A percentile compares a stretch with the other conserved stretches of the same genome.
Conservation (phyloP, 768 basidiomycete species). For the Kwoniella sp. region DNA sequence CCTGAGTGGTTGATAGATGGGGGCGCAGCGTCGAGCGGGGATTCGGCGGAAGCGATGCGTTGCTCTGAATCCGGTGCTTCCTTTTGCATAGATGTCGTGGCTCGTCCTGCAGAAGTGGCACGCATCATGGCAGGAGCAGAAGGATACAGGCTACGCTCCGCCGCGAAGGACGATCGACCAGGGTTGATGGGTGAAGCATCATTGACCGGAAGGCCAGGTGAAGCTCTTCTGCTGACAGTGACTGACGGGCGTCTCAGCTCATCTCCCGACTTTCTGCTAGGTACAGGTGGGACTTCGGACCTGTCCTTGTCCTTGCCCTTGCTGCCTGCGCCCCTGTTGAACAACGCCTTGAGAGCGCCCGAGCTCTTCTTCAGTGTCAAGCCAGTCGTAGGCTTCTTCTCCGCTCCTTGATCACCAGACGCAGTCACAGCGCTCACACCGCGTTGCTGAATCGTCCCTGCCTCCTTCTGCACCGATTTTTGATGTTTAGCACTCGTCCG, state of each 20-base stretch:
- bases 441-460: constrained; percentile 26
- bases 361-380: constrained; percentile 44
- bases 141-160: constrained; percentile 27
- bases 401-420: constrained; percentile 9
- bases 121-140: constrained; percentile 23
- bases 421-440: constrained; percentile 8
- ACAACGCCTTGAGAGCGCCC: constrained; percentile 44
- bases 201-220: constrained; percentile 3
- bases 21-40: too few species aligned
- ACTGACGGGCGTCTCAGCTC: constrained; percentile 3
- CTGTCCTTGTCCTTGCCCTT: constrained; percentile 39
- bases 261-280: constrained; percentile 3
- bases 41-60: not conserved
- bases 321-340: constrained; percentile 31
- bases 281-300: constrained; percentile 17
- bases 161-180: constrained; percentile 14
- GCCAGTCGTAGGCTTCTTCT: constrained; percentile 31
- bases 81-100: constrained; percentile 8
- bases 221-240: not conserved
- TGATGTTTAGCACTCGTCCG: too few species aligned
- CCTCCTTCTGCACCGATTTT: constrained; percentile 20
- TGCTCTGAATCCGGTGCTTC: constrained; percentile 12
- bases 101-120: constrained; percentile 8
- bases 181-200: not conserved
- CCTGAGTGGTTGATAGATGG: too few species aligned